phyloP scores from a whole-genome alignment of 352 stramenopile species.

The Phytopythium aichiense region DNA sequence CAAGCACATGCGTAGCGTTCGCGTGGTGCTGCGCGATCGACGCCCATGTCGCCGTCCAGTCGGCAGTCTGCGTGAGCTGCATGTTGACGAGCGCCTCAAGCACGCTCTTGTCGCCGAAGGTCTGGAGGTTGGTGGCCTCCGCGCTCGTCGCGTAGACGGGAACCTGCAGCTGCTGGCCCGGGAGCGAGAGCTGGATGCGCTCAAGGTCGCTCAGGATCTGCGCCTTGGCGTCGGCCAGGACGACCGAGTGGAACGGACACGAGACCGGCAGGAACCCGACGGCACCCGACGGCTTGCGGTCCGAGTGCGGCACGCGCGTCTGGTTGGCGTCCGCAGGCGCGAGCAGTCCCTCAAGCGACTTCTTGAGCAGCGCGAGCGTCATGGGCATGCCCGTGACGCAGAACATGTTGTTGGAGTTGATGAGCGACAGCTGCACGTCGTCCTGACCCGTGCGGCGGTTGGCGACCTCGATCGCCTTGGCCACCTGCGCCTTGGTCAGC shows the following conservation, averaged over 20 bases:
- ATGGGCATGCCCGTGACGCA: slow-evolving; percentile 68
- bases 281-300: slow-evolving; percentile 66
- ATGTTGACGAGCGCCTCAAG: slow-evolving; percentile 48
- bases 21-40: slow-evolving; percentile 29
- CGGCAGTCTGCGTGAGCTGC: slow-evolving; percentile 56
- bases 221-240: slow-evolving; percentile 37
- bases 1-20: slow-evolving; percentile 62
- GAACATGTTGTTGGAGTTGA: slow-evolving; percentile 56
- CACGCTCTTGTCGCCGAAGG: slow-evolving; percentile 31
- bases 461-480: slow-evolving; percentile 45
- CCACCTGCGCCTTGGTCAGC: slow-evolving; percentile 46
- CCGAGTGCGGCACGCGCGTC: slow-evolving; percentile 73
- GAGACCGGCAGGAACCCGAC: slow-evolving; percentile 58
- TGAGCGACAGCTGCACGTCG: slow-evolving; percentile 68
- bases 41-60: slow-evolving; percentile 56
- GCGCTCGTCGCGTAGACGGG: slow-evolving; percentile 62
- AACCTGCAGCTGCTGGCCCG: slow-evolving; percentile 47
- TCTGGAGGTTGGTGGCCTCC: slow-evolving; percentile 52
- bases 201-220: slow-evolving; percentile 46
- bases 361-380: slow-evolving; percentile 48
- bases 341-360: slow-evolving; percentile 41
- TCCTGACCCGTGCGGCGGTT: slow-evolving; percentile 36
- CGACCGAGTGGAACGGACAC: slow-evolving; percentile 70
- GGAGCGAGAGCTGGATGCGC: slow-evolving; percentile 35
- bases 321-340: slow-evolving; percentile 57